These are phyloP conservation scores for Diaporthe sp. DNA, from an alignment of 2,329 filamentous ascomycete genomes.

Conservation along the genomic window DNA sequence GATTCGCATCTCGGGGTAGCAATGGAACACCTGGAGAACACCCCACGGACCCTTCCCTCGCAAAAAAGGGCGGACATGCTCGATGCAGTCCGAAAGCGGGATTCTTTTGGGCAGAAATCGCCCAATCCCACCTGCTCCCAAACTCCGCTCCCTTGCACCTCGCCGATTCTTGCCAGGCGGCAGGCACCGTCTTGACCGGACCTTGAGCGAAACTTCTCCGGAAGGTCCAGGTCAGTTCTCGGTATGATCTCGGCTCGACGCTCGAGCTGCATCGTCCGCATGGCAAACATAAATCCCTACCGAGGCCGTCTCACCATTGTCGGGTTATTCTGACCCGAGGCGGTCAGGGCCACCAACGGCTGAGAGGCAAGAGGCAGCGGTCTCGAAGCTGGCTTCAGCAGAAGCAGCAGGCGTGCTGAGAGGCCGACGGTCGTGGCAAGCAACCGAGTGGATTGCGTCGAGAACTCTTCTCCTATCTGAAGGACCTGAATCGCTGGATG, in stretches of 20 bases:
- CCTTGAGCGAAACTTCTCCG: not conserved
- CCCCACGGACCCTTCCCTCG: not conserved
- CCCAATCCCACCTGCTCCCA: not conserved
- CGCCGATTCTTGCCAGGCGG: not conserved
- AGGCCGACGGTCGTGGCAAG: not conserved
- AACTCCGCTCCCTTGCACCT: too few species aligned
- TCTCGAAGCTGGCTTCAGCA: not conserved
- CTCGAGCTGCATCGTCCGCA: not conserved
- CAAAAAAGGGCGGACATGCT: not conserved
- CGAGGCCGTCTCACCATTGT: not conserved
- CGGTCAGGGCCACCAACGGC: not conserved
- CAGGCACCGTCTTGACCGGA: not conserved
- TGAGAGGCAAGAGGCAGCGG: not conserved
- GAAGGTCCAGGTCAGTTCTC: not conserved
- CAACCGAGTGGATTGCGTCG: not conserved
- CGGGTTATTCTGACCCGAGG: not conserved
- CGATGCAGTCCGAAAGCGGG: not conserved
- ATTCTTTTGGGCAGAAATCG: not conserved
- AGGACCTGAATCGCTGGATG: not conserved
- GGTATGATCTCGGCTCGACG: not conserved
- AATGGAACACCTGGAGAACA: slow-evolving; percentile 23
- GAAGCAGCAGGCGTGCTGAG: not conserved
- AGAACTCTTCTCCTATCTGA: not conserved
- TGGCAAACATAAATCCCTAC: not conserved
- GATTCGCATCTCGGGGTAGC: slow-evolving; percentile 6